phyloP scores from a whole-genome alignment of 164 flowering plant genomes.

The Liquidambar formosana region DNA sequence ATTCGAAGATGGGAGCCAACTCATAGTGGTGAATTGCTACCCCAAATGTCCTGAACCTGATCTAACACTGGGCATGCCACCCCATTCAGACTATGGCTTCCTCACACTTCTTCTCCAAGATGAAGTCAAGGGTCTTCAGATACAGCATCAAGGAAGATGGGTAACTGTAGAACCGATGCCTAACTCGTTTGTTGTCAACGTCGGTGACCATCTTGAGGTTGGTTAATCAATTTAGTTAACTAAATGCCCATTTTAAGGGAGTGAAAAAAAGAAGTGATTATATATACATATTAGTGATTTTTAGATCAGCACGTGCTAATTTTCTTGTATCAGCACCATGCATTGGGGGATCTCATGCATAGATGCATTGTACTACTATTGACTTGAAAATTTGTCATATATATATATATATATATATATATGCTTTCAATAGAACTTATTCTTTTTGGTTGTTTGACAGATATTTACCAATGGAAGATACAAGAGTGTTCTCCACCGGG shows the following conservation, averaged over 20 bases:
- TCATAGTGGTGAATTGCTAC: constrained; percentile 71
- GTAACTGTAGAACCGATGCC: constrained; percentile 63
- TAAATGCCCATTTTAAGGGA: too few species aligned
- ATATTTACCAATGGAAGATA: constrained; percentile 89
- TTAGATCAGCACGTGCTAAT: too few species aligned
- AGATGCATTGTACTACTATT: too few species aligned
- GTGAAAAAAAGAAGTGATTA: too few species aligned
- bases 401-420: too few species aligned
- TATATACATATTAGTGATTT: too few species aligned
- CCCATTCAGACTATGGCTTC: constrained; percentile 89
- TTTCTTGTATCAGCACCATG: too few species aligned
- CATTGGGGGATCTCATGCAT: too few species aligned
- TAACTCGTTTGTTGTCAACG: constrained; percentile 67
- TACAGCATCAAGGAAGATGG: constrained; percentile 59
- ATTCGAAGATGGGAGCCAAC: constrained; percentile 77
- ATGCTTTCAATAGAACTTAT: too few species aligned
- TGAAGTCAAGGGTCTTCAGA: constrained; percentile 62
- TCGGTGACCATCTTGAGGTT: constrained; percentile 88
- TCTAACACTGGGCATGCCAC: constrained; percentile 83
- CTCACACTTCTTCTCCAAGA: constrained; percentile 89
- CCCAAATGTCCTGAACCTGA: constrained; percentile 88
- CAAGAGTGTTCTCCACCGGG: constrained; percentile 84
- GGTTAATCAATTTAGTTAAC: background rate
- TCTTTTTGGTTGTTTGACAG: constrained; percentile 29
- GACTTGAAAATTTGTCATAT: too few species aligned